Evolutionary conservation across 2,329 filamentous ascomycete species (phyloP), one percentile per base, ranked within the genome.

Genomic region (Monilinia fructicola): DNA sequence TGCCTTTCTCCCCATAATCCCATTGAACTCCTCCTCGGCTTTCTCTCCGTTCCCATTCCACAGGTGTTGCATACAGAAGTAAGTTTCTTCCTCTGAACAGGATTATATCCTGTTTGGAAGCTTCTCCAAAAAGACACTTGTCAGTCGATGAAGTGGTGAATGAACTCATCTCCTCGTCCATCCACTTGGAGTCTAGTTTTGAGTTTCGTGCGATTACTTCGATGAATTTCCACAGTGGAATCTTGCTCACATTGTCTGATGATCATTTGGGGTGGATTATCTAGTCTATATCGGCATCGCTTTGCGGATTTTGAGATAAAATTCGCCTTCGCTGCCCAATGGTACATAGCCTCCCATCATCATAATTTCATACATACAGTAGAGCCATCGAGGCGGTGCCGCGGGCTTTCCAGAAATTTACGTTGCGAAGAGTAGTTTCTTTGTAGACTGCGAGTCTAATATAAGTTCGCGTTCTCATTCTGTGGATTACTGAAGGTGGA

Each of bases 31-130:
- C 53, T 65, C 50, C 26, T 16, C 14, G 35, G 28, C 14, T 61
- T 61, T 4, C 58, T 48, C 9, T 44, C 60, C 35, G 18, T 21
- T n/a, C 60, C 60, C 60, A 63, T 54, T 54, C 60, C 53, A 54
- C 16, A 9, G 48, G 60, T 5, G 48, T 48, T 35, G 48, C 60
- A 6, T 18, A 54, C 6, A 63, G 31, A 7, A 38, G 2, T 35
- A 54, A 28, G n/a, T 46, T 38, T 1, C 42, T 23, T 1, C 60
- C 46, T 3, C 28, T 18, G n/a, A 63, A 63, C 14, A 54, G 46
- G 31, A 53, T 14, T 7, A 63, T 21, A 16, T 63, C 26, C 23
- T 63, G 21, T 28, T 38, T 2, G 11, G 42, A 23, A 14, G 52
- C 53, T 40, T 44, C 7, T 26, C 10, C 35, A 14, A 63, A 63